Conservation (phyloP, 805 yeast genomes). For the Pichia manshurica region DNA sequence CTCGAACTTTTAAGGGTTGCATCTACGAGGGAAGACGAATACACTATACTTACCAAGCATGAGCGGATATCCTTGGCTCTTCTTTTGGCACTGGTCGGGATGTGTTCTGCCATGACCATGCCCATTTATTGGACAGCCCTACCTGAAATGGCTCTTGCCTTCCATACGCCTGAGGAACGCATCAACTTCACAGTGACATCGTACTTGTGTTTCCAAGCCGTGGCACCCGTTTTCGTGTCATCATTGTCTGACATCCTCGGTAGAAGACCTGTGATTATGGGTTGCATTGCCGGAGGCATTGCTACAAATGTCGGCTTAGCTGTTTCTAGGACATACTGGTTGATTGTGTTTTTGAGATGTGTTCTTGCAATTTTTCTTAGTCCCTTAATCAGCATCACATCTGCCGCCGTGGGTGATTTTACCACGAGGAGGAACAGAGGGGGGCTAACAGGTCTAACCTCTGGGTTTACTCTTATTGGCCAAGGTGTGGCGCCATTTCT, state of each 20-base stretch:
- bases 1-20: background rate
- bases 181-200: conserved; percentile 72
- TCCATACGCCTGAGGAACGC: conserved; percentile 49
- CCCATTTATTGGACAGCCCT: conserved; percentile 81
- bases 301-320: conserved; percentile 67
- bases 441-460: conserved; percentile 55
- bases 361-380: conserved; percentile 76
- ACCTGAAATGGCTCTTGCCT: conserved; percentile 47
- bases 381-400: conserved; percentile 63
- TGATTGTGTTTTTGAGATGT: conserved; percentile 61
- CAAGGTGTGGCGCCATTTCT: conserved; percentile 77
- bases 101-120: conserved; percentile 66
- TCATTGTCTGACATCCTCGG: conserved; percentile 67
- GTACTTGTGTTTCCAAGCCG: conserved; percentile 70
- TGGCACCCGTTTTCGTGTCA: conserved; percentile 66
- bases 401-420: conserved; percentile 72
- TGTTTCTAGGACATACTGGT: conserved; percentile 47
- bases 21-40: conserved; percentile 22
- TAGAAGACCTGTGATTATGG: conserved; percentile 59
- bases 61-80: conserved; percentile 39
- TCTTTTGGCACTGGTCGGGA: conserved; percentile 42
- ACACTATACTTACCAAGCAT: conserved; percentile 38
- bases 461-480: conserved; percentile 64
- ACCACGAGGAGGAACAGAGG: conserved; percentile 66
- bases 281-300: conserved; percentile 49